A percentile compares a stretch with the other conserved stretches of the same genome.
Conservation (phyloP, 148 eudicot genomes). For the Silene latifolia region DNA sequence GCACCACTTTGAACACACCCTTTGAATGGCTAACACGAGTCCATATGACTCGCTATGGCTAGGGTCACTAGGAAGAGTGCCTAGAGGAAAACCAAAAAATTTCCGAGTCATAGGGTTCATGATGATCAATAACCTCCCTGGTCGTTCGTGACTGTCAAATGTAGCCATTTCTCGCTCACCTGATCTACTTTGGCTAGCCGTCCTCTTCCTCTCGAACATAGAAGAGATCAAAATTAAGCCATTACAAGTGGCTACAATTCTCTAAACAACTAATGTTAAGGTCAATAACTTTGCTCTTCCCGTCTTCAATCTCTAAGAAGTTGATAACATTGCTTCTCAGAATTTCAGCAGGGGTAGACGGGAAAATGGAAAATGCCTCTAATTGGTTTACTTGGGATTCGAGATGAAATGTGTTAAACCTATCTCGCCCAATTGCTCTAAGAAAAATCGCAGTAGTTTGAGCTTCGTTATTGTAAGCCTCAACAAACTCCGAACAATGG, state of each 20-base stretch:
- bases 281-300: slow-evolving; percentile 26
- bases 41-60: slow-evolving; percentile 31
- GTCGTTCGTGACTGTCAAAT: slow-evolving; percentile 12
- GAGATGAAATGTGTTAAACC: slow-evolving; percentile 22
- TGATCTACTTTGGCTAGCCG: neutral
- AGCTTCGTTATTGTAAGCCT: slow-evolving; percentile 30
- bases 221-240: slow-evolving; percentile 36
- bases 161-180: too few relatives aligned
- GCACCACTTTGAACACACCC: slow-evolving; percentile 41
- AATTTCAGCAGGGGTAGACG: slow-evolving; percentile 4
- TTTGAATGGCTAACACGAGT: slow-evolving; percentile 27
- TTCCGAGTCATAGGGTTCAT: slow-evolving; percentile 38
- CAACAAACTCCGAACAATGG: slow-evolving; percentile 32
- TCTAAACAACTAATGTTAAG: slow-evolving; percentile 27
- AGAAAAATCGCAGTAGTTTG: slow-evolving; percentile 25
- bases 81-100: slow-evolving; percentile 30
- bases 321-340: slow-evolving; percentile 15
- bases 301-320: slow-evolving; percentile 29
- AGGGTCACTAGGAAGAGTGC: slow-evolving; percentile 20
- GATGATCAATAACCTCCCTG: slow-evolving; percentile 26
- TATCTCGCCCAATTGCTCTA: neutral
- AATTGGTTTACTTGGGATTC: slow-evolving; percentile 25
- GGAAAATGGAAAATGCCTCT: slow-evolving; percentile 24
- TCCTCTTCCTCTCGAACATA: neutral
- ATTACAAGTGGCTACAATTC: slow-evolving; percentile 29